These are phyloP conservation scores for Dictyostelium citrinum DNA, from an alignment of 78 protist genomes.

Conservation along the genomic window DNA sequence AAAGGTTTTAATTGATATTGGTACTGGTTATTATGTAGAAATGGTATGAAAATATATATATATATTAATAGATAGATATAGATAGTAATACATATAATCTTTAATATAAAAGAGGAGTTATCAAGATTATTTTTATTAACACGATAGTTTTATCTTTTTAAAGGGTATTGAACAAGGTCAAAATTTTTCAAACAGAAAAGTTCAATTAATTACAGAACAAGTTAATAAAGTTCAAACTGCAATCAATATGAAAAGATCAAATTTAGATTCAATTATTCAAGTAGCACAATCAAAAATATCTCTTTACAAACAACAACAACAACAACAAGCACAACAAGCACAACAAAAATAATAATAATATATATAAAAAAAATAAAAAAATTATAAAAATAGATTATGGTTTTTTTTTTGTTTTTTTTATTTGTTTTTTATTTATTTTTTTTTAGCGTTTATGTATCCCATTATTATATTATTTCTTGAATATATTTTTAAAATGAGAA, in stretches of 20 bases:
- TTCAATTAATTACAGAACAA: conserved; percentile 65
- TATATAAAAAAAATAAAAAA: not conserved
- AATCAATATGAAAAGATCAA: conserved; percentile 35
- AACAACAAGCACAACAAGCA: conserved; percentile 1
- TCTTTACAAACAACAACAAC: conserved; percentile 52
- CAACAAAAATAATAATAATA: not conserved
- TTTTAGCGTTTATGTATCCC: not conserved
- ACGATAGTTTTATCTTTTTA: not conserved
- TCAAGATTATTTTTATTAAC: not conserved
- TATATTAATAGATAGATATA: too few species aligned
- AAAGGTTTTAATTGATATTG: conserved; percentile 75
- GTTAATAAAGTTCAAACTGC: conserved; percentile 54
- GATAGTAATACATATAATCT: too few species aligned
- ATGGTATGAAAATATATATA: conserved; percentile 15
- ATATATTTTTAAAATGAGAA: not conserved
- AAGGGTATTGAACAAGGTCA: conserved; percentile 66
- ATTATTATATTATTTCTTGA: not conserved
- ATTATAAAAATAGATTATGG: not conserved
- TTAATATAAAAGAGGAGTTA: too few species aligned
- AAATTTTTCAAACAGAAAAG: conserved; percentile 52
- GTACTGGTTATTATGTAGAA: conserved; percentile 72
- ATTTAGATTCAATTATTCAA: conserved; percentile 56
- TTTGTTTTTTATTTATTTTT: not conserved
- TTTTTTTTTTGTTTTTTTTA: too few species aligned
- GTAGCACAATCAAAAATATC: conserved; percentile 63